Percentiles rank a stretch among this genome's conserved stretches.
Conservation (phyloP, 805 yeast genomes). For the Metschnikowia drakensbergensis region DNA sequence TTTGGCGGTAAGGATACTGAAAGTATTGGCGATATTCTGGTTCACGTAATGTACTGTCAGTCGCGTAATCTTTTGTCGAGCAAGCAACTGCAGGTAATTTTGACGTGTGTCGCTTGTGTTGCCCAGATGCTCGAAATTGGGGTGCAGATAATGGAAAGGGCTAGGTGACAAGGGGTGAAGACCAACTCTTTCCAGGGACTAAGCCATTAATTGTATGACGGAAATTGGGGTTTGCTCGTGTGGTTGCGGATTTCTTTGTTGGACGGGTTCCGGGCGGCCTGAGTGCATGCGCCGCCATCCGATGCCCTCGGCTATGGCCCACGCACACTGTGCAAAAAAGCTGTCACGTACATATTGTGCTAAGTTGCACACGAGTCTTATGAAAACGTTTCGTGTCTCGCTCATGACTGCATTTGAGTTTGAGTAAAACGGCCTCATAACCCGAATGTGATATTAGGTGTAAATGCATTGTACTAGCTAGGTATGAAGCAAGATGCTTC, state of each 20-base stretch:
- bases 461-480: not conserved
- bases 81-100: not conserved
- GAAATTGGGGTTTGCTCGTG: too few species aligned
- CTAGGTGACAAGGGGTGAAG: not conserved
- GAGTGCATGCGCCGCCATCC: too few species aligned
- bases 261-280: not conserved
- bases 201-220: too few species aligned
- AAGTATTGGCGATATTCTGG: not conserved
- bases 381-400: too few species aligned
- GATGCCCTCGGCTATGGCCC: not conserved
- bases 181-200: too few species aligned
- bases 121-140: not conserved
- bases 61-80: too few species aligned
- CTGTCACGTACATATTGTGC: not conserved
- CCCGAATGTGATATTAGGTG: not conserved
- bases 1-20: too few species aligned
- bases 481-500: not conserved
- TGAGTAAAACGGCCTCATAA: not conserved
- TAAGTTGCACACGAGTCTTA: too few species aligned
- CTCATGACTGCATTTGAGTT: not conserved
- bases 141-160: too few species aligned
- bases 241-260: too few species aligned
- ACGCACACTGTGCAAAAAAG: not conserved
- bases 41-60: not conserved
- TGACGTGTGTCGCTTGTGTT: not conserved